Evolutionary conservation across 2,329 filamentous ascomycete species (phyloP), one percentile per base, ranked within the genome.

Genomic region (Epicoccum sorghinum): DNA sequence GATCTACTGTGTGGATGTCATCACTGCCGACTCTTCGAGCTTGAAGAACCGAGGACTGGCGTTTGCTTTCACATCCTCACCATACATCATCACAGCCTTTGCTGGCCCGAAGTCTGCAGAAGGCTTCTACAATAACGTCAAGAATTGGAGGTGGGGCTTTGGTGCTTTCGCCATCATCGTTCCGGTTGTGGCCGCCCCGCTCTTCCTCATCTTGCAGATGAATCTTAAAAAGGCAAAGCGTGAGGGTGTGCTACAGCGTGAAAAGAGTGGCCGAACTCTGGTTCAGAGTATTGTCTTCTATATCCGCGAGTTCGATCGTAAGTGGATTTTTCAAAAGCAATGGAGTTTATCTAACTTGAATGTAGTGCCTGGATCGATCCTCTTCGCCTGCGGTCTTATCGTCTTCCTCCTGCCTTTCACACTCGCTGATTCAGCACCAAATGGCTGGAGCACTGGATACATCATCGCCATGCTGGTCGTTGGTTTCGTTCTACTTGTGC

Each of bases 101-200:
- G 57, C 55, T 7, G 59, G 59, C 4, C 51, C 62, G 3, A 55
- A 62, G 33, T 61, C 65, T 35, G 53, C 60, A 4, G 57, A 60
- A 6, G 75, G 79, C 2, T 89, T 84, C 82, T 57, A 60, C n/a
- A 46, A 57, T n/a, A 58, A 62, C 25, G 46, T 61, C 43, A 53
- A 53, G 39, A 62, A 52, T 30, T 62, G 60, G 60, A 80, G 85
- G 38, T 90, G 87, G 87, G 86, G 80, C 1, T 89, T 86, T 64
- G 88, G 86, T 33, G 79, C 80, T 61, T 89, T 87, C 70, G 78
- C 83, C 36, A 86, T 90, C 60, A 79, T 90, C 55, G 76, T 85
- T 6, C 86, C 87, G 0, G 72, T 80, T 42, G 79, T 88, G 14
- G 81, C 82, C 14, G 57, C 85, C 5, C 88, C 88, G 0, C 75